Evolutionary conservation across 2,329 filamentous ascomycete genomes (phyloP), one percentile per base, ranked within the genome.

Genomic region (Ceratocystis huliohia): DNA sequence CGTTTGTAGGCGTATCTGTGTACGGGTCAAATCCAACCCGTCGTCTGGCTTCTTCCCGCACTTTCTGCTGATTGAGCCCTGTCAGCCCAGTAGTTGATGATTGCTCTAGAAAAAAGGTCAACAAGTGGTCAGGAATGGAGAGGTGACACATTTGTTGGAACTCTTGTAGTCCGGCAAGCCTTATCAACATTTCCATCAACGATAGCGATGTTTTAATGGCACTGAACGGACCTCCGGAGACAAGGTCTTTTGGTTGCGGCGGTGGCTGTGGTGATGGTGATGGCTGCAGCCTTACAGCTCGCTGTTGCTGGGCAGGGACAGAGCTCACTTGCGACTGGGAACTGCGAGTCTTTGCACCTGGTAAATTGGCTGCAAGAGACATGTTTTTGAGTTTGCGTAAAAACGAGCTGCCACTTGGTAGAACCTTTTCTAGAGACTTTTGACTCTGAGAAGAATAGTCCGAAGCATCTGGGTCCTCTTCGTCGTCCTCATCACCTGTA

Each of bases 101-200:
- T 66, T 84, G 81, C 68, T 84, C 82, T 17, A 96, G 79, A 76
- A 96, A 96, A 77, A 96, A 95, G 64, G 88, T 91, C 50, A 96
- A 79, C 1, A 96, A 84, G 71, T 96, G 89, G 73, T 96, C 92
- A 1, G 89, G 89, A 69, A 96, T 94, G 5, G 90, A 84, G n/a
- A 96, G 82, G 72, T 96, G 91, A 0, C 89, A 91, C 50, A 85
- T 83, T 78, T 96, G 92, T 73, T 96, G 89, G 74, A 94, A 96
- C 77, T 96, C 91, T 73, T 96, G 92, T 15, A 96, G 82, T 25
- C 91, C 90, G 3, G 88, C 87, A 61, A 96, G 82, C 53, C 93
- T 89, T 61, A 96, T 83, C 41, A 96, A 80, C 79, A 93, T 94
- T 75, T 96, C 92, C 65, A 96, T 83, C 7, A 96, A 82, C 1